Evolutionary conservation across 805 yeast genomes (phyloP).

Genomic region (Spencermartinsiella europaea): DNA sequence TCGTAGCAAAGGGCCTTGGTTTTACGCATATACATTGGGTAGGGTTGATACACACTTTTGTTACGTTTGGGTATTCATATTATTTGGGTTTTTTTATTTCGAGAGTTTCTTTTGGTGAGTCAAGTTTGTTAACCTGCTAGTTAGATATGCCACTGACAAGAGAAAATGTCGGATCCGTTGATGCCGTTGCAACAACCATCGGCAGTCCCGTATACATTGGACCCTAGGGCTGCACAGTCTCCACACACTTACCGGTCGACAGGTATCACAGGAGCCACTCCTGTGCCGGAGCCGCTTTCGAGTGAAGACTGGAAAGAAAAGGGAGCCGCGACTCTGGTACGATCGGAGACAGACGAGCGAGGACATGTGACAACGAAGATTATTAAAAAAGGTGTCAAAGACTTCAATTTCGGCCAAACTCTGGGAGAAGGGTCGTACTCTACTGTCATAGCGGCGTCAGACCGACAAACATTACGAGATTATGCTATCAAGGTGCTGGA

Average conservation of each 20-base stretch:
- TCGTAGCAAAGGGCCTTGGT: too few relatives aligned
- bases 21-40: too few relatives aligned
- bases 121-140: too few relatives aligned
- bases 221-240: background rate
- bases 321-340: slow-evolving; percentile 56
- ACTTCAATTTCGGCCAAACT: slow-evolving; percentile 81
- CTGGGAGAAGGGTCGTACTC: slow-evolving; percentile 97
- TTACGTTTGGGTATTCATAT: too few relatives aligned
- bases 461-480: slow-evolving; percentile 62
- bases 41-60: too few relatives aligned
- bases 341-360: slow-evolving; percentile 38
- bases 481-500: slow-evolving; percentile 90
- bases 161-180: background rate
- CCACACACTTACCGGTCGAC: background rate
- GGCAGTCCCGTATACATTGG: background rate
- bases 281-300: slow-evolving; percentile 9
- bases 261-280: background rate
- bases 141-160: too few relatives aligned
- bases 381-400: slow-evolving; percentile 59
- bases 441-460: slow-evolving; percentile 83
- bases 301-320: slow-evolving; percentile 48
- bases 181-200: background rate
- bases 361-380: slow-evolving; percentile 51
- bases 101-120: too few relatives aligned
- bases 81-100: too few relatives aligned